Percentiles rank a stretch among this genome's conserved stretches.
phyloP scores from a whole-genome alignment of 257 asterid genomes.

The Solanum rostratum region DNA sequence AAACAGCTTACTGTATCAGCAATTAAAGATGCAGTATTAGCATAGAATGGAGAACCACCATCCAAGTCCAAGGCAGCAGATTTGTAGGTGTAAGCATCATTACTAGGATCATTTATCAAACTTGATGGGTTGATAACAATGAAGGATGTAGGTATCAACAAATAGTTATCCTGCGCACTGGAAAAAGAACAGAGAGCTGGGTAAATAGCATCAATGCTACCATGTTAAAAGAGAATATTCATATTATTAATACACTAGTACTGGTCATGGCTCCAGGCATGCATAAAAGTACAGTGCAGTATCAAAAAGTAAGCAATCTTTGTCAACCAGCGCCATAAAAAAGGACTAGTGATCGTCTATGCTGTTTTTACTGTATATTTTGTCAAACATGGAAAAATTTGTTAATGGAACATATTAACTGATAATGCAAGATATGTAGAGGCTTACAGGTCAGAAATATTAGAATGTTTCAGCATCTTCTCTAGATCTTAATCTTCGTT shows the following conservation, averaged over 20 bases:
- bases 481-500: neutral
- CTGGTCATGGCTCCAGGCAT: neutral
- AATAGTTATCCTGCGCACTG: slow-evolving; percentile 51
- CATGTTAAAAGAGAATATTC: neutral
- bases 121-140: slow-evolving; percentile 42
- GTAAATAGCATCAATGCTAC: neutral
- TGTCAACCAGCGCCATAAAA: neutral
- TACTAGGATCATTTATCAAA: slow-evolving; percentile 11
- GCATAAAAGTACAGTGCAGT: neutral
- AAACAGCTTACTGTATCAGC: slow-evolving; percentile 31
- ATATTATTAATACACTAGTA: neutral
- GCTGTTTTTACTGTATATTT: neutral
- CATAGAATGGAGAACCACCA: slow-evolving; percentile 9
- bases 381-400: neutral
- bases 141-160: slow-evolving; percentile 63
- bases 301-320: neutral
- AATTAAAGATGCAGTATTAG: slow-evolving; percentile 33
- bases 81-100: slow-evolving; percentile 15
- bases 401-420: neutral
- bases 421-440: neutral
- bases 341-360: neutral
- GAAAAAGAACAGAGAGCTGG: neutral
- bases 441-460: neutral
- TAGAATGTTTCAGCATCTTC: neutral
- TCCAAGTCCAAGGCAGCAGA: slow-evolving; percentile 16